A percentile compares a stretch with the other conserved stretches of the same genome.
phyloP scores from a whole-genome alignment of 352 stramenopile species.

The Phytopythium mirpurense region DNA sequence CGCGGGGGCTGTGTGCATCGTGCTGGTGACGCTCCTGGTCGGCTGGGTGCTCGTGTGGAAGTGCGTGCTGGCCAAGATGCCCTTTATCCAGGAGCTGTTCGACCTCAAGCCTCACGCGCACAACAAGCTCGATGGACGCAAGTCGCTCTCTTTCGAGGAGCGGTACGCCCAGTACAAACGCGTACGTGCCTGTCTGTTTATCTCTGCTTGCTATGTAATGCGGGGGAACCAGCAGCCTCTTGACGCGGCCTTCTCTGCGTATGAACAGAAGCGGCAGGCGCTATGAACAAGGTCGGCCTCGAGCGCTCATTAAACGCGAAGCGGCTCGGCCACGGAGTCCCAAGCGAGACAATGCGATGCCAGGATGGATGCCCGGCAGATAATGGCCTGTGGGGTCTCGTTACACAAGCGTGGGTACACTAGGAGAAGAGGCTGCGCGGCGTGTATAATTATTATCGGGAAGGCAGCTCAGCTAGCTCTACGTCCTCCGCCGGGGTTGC shows the following conservation, averaged over 20 bases:
- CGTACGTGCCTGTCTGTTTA: constrained; percentile 18
- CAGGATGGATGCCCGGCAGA: not conserved
- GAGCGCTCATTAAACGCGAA: not conserved
- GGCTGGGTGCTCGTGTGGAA: constrained; percentile 85
- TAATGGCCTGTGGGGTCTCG: not conserved
- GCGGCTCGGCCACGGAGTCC: not conserved
- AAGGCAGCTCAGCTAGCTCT: not conserved
- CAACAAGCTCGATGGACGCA: constrained; percentile 23
- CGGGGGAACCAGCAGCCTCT: no score
- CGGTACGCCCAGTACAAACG: constrained; percentile 62
- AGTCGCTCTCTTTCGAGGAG: constrained; percentile 67
- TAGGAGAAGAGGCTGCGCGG: constrained; percentile 1
- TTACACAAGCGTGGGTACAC: not conserved
- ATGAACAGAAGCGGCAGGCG: constrained; percentile 39
- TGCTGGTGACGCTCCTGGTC: constrained; percentile 70
- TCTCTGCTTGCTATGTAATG: not conserved
- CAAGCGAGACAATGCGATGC: not conserved
- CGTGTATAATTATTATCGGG: constrained; percentile 7
- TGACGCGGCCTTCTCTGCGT: no score
- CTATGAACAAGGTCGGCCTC: not conserved
- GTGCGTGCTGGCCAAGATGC: constrained; percentile 79
- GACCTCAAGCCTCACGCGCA: constrained; percentile 66
- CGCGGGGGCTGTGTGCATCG: constrained; percentile 68
- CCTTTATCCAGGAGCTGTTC: constrained; percentile 79
- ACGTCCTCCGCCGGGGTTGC: not conserved